Conservation (phyloP, 2,329 filamentous ascomycete species). For the Neonectria ditissima region DNA sequence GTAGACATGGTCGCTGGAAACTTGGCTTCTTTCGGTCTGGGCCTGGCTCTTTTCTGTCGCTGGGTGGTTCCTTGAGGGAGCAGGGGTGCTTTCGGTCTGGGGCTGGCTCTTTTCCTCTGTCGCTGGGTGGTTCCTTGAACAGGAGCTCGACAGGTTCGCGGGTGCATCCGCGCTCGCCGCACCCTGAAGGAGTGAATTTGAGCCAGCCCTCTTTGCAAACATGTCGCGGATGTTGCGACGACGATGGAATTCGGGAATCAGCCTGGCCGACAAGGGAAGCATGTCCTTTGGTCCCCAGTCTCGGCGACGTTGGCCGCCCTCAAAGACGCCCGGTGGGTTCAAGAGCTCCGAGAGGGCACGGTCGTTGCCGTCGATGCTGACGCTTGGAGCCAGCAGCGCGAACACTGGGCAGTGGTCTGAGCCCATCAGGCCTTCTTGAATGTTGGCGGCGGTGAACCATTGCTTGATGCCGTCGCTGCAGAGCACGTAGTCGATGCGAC, state of each 20-base stretch:
- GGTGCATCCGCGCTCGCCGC: constrained; percentile 10
- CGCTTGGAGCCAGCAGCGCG: constrained; percentile 74
- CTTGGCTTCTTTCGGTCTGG: neutral
- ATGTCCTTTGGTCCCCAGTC: constrained; percentile 76
- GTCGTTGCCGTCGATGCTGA: constrained; percentile 63
- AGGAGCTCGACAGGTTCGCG: neutral
- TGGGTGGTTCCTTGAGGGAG: constrained; percentile 8
- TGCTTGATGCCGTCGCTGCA: constrained; percentile 82
- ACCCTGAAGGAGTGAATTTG: constrained; percentile 22
- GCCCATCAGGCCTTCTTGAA: constrained; percentile 93
- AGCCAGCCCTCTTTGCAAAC: constrained; percentile 68
- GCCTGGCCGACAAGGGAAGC: constrained; percentile 80
- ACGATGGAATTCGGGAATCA: constrained; percentile 89
- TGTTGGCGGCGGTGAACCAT: constrained; percentile 86
- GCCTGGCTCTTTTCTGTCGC: neutral
- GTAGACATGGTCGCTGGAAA: neutral
- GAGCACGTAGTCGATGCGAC: constrained; percentile 92
- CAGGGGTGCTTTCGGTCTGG: neutral
- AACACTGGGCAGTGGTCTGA: constrained; percentile 98
- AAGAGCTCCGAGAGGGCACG: constrained; percentile 76
- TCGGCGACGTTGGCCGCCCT: constrained; percentile 71
- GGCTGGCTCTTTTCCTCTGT: neutral
- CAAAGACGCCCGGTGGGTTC: constrained; percentile 81
- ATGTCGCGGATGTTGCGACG: constrained; percentile 91
- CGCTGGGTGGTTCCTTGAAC: constrained; percentile 3